Base-by-base conservation (phyloP, 2,329 filamentous ascomycete species). In the Monosporascus ibericus region DNA sequence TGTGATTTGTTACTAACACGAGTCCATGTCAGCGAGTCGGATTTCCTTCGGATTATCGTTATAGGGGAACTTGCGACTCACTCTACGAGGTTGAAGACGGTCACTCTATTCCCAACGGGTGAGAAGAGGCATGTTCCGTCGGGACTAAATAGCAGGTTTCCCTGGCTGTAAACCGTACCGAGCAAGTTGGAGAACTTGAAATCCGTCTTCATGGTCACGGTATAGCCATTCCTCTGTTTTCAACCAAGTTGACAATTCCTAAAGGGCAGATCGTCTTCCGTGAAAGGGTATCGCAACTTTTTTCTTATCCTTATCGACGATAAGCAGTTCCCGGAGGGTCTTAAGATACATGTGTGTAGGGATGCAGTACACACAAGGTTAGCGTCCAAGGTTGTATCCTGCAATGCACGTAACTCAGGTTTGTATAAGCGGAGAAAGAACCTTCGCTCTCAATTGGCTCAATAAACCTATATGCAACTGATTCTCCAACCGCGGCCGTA, bases 121-220 rank as follows among this genome's bases (percentile, higher is more conserved):
- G 94, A 99, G 65, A 95, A 89, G 60, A 99, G 81, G 74, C 90
- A 92, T 64, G 90, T 94, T 68, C 95, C 95, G 81, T 99, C 92
- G 56, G 92, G 90, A 64, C 90, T 95, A 77, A 95, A 99, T 68
- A 96, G 81, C 66, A 99, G 82, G 71, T 97, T 99, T 73, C 95
- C 94, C 82, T 92, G 90, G 76, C 91, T 90, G 78, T 97, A 99
- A 68, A 99, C 94, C 62, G 94, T 99, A 69, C 94, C 95, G 66
- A 99, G 83, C 70, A 99, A 82, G 74, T 97, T 99, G 70, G 92
- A 96, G 75, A 99, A 99, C 92, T 94, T 95, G 73, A 97, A 99
- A 75, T 97, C 92, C 61, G 92, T 97, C 88, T 97, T 99, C 94
- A 99, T 99, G 70, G 72, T 84, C 69, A 71, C 64, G 58, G 54